Base-by-base conservation (phyloP, 75 land plant genomes). In the Cunninghamia lanceolata region DNA sequence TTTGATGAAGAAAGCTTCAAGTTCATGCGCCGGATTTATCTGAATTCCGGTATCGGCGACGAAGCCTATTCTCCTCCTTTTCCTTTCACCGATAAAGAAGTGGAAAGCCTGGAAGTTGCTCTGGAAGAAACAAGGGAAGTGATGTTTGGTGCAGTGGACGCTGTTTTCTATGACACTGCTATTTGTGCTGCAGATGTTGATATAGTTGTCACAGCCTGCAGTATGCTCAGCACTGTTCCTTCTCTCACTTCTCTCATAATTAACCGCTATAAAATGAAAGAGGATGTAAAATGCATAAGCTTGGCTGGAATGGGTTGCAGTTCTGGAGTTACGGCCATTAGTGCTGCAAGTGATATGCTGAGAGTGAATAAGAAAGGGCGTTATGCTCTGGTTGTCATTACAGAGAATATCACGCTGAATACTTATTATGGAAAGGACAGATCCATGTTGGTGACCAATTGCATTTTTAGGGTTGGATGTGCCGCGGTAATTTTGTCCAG, bases 21-120 rank as follows among this genome's bases (percentile, higher is more conserved):
- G 9, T 93, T 93, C 89, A 87, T 88, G 92, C 77, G 85, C 15
- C 82, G 53, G 78, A 86, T 93, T 42, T 85, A 78, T 54, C 63
- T 34, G 17, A 85, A 86, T 38, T 92, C 92, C 16, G 94, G 94
- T 32, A 38, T 93, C 39, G 93, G 94, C 53, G 89, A 90, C 38
- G 94, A 93, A 86, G 89, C 94, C 32, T 93, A 93, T 83, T 89
- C 30, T 3, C 94, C 94, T 16, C 79, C 82, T 2, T 87, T 86
- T 88, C 87, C 92, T 38, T 90, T 89, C 86, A 56, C 89, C 30
- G 54, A 45, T n/a, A 86, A 91, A 36, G 86, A 83, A 45, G 85
- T 82, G 28, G 42, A 30, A 21, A 81, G 25, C 85, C 90, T 83
- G 70, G 42, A 53, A 5, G 77, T 85, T 34, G 93, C 90, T 46